Percentiles rank a stretch among this genome's conserved stretches.
These are phyloP conservation scores for Bipolaris gigantea DNA, from an alignment of 2,329 filamentous ascomycete species.

Conservation along the genomic window DNA sequence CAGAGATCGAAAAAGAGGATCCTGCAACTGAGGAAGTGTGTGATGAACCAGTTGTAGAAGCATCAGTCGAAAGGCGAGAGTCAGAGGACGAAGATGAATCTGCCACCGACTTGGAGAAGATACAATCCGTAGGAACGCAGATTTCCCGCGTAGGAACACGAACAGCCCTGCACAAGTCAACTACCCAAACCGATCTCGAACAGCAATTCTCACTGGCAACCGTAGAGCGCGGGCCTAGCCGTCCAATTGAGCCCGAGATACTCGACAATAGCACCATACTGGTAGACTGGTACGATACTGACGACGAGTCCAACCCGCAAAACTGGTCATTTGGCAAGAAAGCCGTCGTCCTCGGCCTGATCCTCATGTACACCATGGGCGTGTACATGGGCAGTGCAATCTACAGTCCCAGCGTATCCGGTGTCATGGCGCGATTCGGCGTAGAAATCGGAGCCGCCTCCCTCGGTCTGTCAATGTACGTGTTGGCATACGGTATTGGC, in stretches of 20 bases:
- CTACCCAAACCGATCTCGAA: slow-evolving; percentile 47
- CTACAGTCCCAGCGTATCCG: slow-evolving; percentile 50
- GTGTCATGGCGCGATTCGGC: slow-evolving; percentile 57
- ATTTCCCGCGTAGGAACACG: slow-evolving; percentile 44
- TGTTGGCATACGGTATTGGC: slow-evolving; percentile 63
- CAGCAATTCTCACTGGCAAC: slow-evolving; percentile 42
- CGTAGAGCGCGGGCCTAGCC: slow-evolving; percentile 40
- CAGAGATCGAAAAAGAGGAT: slow-evolving; percentile 20
- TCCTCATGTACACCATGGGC: slow-evolving; percentile 63
- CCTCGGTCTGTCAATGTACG: slow-evolving; percentile 64
- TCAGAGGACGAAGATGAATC: slow-evolving; percentile 19
- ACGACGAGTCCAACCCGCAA: slow-evolving; percentile 46
- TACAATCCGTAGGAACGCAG: slow-evolving; percentile 35
- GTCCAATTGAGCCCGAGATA: slow-evolving; percentile 41
- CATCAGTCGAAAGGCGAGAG: slow-evolving; percentile 27
- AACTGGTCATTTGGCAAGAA: slow-evolving; percentile 46
- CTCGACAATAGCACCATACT: slow-evolving; percentile 45
- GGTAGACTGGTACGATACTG: slow-evolving; percentile 51
- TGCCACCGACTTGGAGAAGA: slow-evolving; percentile 40
- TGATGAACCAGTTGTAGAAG: slow-evolving; percentile 28
- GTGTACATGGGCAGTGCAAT: slow-evolving; percentile 59
- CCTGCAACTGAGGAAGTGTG: slow-evolving; percentile 29
- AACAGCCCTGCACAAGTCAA: slow-evolving; percentile 41
- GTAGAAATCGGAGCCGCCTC: slow-evolving; percentile 57
- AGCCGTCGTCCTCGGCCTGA: slow-evolving; percentile 42